These are phyloP conservation scores for Chaetomiaceae sp. DNA, from an alignment of 2,329 filamentous ascomycete genomes.

Conservation along the genomic window DNA sequence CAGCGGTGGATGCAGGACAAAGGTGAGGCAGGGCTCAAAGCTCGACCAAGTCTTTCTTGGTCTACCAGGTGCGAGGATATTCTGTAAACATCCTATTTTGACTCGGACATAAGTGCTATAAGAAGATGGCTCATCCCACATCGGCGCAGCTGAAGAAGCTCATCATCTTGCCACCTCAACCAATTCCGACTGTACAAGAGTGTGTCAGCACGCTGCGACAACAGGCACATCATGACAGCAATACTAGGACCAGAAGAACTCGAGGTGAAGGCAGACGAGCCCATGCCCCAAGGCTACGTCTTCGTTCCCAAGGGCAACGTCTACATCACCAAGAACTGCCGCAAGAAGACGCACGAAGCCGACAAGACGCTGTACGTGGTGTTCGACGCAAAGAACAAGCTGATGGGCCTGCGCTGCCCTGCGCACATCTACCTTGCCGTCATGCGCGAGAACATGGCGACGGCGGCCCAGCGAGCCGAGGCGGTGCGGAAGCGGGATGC, in stretches of 20 bases:
- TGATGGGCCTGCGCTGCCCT: conserved; percentile 40
- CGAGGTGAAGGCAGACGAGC: conserved; percentile 20
- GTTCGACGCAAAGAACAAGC: conserved; percentile 20
- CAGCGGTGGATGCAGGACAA: too few relatives aligned
- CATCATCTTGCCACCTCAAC: too few relatives aligned
- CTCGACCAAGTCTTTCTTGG: too few relatives aligned
- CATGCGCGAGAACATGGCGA: conserved; percentile 29
- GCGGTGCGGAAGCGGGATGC: conserved; percentile 35
- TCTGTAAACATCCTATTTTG: too few relatives aligned
- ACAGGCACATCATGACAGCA: too few relatives aligned
- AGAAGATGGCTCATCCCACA: too few relatives aligned
- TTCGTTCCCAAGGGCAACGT: conserved; percentile 41
- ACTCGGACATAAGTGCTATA: too few relatives aligned
- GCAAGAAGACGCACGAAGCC: conserved; percentile 34
- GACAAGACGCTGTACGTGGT: conserved; percentile 37
- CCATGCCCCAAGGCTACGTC: conserved; percentile 37
- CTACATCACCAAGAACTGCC: conserved; percentile 41
- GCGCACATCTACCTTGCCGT: conserved; percentile 30
- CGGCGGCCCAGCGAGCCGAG: conserved; percentile 31
- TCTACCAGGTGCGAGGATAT: too few relatives aligned
- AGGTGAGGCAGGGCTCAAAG: too few relatives aligned
- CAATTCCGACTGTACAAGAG: too few relatives aligned
- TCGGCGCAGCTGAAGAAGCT: background rate
- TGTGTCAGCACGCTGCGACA: too few relatives aligned
- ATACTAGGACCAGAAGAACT: conserved; percentile 1